phyloP scores from a whole-genome alignment of 192 early-diverging fungal species.

The Podila clonocystis region DNA sequence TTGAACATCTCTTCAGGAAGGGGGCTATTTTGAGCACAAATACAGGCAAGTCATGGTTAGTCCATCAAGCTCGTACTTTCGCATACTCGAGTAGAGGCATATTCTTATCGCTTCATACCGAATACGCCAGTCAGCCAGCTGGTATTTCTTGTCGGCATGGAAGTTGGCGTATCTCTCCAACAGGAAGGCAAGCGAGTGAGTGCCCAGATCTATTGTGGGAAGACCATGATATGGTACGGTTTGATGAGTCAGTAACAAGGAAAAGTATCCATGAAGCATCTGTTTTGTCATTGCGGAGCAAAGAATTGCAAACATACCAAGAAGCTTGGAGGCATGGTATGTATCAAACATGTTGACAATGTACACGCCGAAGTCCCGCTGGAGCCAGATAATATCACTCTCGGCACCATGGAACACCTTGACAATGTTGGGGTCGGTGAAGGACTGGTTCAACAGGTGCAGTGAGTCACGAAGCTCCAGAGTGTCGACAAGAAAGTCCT shows the following conservation, averaged over 20 bases:
- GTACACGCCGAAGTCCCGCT: slow-evolving; percentile 97
- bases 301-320: slow-evolving; percentile 53
- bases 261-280: not conserved
- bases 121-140: slow-evolving; percentile 98
- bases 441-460: slow-evolving; percentile 82
- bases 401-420: slow-evolving; percentile 98
- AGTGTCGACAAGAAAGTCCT: slow-evolving; percentile 94
- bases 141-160: slow-evolving; percentile 92
- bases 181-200: slow-evolving; percentile 86
- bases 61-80: not conserved
- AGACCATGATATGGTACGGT: not conserved
- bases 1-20: slow-evolving; percentile 90
- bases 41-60: slow-evolving; percentile 1
- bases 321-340: slow-evolving; percentile 87
- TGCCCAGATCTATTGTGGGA: slow-evolving; percentile 62
- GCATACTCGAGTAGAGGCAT: not conserved
- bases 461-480: slow-evolving; percentile 79
- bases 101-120: slow-evolving; percentile 54
- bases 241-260: not conserved
- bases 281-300: too few relatives aligned
- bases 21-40: slow-evolving; percentile 64
- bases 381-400: slow-evolving; percentile 95
- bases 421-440: slow-evolving; percentile 87
- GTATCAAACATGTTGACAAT: slow-evolving; percentile 98
- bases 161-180: slow-evolving; percentile 82